phyloP scores from a whole-genome alignment of 164 flowering plant genomes.

The Protea cynaroides region DNA sequence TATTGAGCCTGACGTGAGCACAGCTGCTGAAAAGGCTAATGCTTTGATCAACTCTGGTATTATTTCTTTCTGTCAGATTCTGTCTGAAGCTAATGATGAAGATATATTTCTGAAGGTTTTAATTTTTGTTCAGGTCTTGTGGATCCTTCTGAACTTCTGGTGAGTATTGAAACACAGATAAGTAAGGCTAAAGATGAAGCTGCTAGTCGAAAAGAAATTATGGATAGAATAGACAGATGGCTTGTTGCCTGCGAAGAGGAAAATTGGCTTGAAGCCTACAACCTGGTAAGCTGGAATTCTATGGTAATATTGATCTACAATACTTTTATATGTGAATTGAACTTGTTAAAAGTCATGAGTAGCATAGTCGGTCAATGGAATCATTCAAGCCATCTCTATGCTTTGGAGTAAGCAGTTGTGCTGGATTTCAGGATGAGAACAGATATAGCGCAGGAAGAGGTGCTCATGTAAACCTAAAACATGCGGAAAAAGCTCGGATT shows the following conservation, averaged over 20 bases:
- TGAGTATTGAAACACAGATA: constrained; percentile 79
- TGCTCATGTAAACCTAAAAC: constrained; percentile 76
- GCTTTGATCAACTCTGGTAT: constrained; percentile 92
- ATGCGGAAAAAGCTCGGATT: constrained; percentile 84
- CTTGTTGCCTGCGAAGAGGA: constrained; percentile 89
- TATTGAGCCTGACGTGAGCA: constrained; percentile 79
- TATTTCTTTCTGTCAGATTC: background rate
- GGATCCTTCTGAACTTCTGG: constrained; percentile 80
- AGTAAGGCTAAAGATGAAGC: constrained; percentile 68
- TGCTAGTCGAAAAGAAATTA: constrained; percentile 66
- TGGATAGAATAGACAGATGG: constrained; percentile 87
- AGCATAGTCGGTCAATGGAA: background rate
- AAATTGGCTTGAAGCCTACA: constrained; percentile 91
- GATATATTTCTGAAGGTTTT: background rate
- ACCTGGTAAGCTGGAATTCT: constrained; percentile 42
- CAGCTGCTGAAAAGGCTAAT: constrained; percentile 72
- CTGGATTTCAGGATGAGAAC: constrained; percentile 57
- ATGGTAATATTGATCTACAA: background rate
- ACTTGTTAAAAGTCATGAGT: background rate
- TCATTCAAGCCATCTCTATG: background rate
- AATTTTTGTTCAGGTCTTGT: constrained; percentile 51
- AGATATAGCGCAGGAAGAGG: constrained; percentile 89
- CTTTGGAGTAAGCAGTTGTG: constrained; percentile 1
- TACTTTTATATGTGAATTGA: too few species aligned
- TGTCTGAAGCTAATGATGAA: background rate